phyloP scores from a whole-genome alignment of 257 asterid genomes.

The Fraxinus anomala region DNA sequence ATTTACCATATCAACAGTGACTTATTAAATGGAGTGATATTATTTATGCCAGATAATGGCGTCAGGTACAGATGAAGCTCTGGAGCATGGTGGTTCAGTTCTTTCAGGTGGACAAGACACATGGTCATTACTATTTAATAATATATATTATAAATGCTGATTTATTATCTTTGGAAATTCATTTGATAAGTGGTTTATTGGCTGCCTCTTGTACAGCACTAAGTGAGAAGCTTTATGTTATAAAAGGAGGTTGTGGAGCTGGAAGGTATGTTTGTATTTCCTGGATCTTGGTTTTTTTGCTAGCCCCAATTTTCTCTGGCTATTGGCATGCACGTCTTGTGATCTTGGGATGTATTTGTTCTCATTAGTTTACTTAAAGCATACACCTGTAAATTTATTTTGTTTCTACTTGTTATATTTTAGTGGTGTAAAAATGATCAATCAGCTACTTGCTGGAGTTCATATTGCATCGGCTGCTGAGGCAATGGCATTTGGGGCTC shows the following conservation, averaged over 20 bases:
- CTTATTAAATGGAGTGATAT: constrained; percentile 28
- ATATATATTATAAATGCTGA: constrained; percentile 19
- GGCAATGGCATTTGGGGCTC: constrained; percentile 94
- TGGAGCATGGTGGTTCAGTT: constrained; percentile 80
- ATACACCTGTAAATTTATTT: constrained; percentile 9
- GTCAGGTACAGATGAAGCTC: constrained; percentile 88
- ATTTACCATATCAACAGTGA: background rate
- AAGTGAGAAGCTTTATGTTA: constrained; percentile 92
- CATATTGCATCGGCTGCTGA: constrained; percentile 98
- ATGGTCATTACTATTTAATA: constrained; percentile 6
- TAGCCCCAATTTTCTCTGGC: background rate
- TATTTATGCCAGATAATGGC: constrained; percentile 81
- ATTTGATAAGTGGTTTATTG: constrained; percentile 26
- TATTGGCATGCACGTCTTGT: constrained; percentile 11
- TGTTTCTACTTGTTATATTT: constrained; percentile 14
- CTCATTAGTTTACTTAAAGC: constrained; percentile 1
- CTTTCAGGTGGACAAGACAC: constrained; percentile 64
- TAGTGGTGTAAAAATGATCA: constrained; percentile 95
- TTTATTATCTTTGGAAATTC: constrained; percentile 14
- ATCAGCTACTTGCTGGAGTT: constrained; percentile 99
- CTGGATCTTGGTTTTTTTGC: constrained; percentile 1
- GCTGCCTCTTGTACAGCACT: constrained; percentile 58
- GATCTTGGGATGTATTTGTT: background rate
- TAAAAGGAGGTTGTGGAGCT: constrained; percentile 94
- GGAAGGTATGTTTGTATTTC: constrained; percentile 63